Base-by-base conservation (phyloP, 768 basidiomycete species). In the Termitomyces sp. region DNA sequence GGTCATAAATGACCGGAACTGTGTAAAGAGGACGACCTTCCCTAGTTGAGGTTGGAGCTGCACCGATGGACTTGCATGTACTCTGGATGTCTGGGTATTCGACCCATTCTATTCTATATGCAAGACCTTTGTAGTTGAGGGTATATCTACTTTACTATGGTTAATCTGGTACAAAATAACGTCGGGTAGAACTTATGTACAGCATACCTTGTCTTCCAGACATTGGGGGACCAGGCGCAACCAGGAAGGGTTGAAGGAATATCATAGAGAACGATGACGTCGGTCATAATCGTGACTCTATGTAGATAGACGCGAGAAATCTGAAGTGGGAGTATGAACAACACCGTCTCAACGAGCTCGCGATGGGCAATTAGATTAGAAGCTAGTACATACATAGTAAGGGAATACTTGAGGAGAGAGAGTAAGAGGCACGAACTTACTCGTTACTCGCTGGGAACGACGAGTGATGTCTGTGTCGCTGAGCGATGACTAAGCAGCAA, bases 151-250 rank as follows among this genome's bases (percentile, higher is more conserved):
- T 13, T 5, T 39, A n/a, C n/a, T n/a, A n/a, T 39, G 38, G 18
- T 39, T 39, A 18, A 39, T 39, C 12, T 39, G 38, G 5, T 18
- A 25, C 41, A 43, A 13, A 29, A 29, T 9, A 29, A 29, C 9
- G 18, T 43, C 22, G 23, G n/a, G n/a, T n/a, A n/a, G n/a, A 45
- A 45, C 15, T 27, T 7, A 7, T 15, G 43, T 27, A 20, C 18
- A 3, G 6, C 67, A 42, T 32, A 74, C 79, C 80, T 63, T 12
- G 68, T 64, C 61, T 76, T 79, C 73, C 72, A 76, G 32, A 72
- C 72, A 55, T 78, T 80, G 7, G 76, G 73, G 5, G 76, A 75
- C 72, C 75, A 79, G 7, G 71, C 66, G 4, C 62, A 65, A 44
- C 7, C 50, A 1, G 60, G 51, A 5, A 67, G 48, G 38, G 60